Conservation (phyloP, 164 flowering plant genomes). For the Euptelea pleiosperma region DNA sequence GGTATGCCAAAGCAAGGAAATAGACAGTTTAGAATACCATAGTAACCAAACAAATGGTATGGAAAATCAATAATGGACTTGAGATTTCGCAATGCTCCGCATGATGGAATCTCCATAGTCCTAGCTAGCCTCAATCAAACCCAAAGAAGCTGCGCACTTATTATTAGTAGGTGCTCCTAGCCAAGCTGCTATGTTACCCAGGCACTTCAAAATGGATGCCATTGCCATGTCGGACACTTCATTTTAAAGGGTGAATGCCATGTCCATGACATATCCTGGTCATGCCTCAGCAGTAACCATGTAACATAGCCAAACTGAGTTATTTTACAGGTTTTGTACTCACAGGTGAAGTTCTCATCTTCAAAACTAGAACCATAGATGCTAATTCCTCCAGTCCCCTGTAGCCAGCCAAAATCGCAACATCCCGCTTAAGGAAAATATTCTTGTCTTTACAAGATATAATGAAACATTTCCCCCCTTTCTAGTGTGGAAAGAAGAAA, state of each 20-base stretch:
- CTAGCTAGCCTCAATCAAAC: not conserved
- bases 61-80: no score
- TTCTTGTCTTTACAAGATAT: not conserved
- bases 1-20: not conserved
- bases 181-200: no score
- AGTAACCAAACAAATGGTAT: no score
- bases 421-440: not conserved
- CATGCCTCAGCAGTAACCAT: no score
- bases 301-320: no score
- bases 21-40: conserved; percentile 4
- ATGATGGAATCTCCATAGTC: no score
- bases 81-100: no score
- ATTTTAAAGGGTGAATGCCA: no score
- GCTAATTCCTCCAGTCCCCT: conserved; percentile 84
- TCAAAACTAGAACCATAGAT: conserved; percentile 69
- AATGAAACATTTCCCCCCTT: not conserved
- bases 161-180: no score
- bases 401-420: conserved; percentile 19
- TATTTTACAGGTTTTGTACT: conserved; percentile 16
- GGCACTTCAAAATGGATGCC: no score
- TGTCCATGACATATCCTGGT: no score
- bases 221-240: no score
- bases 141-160: not conserved
- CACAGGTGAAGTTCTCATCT: conserved; percentile 70
- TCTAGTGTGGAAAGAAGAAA: not conserved